Evolutionary conservation across 208 protist species (phyloP).

Genomic region (Borovskyia barvae): DNA sequence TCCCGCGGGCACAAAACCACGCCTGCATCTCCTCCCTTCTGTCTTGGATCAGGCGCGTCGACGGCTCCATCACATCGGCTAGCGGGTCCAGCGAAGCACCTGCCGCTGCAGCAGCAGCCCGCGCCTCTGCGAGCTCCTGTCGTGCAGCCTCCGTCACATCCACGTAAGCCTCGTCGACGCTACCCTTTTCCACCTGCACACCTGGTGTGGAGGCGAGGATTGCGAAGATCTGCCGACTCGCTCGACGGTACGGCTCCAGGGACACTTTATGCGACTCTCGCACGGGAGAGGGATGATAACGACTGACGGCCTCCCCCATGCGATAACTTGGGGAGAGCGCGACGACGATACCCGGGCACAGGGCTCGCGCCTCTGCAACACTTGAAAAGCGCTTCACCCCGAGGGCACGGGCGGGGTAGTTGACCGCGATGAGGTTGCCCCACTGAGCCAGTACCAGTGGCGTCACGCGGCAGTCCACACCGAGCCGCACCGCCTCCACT

Average conservation of each 20-base stretch:
- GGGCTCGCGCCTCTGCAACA: slow-evolving; percentile 36
- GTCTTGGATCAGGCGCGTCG: slow-evolving; percentile 56
- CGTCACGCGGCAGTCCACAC: slow-evolving; percentile 61
- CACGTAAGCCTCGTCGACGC: slow-evolving; percentile 87
- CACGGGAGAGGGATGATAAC: slow-evolving; percentile 54
- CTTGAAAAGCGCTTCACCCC: slow-evolving; percentile 71
- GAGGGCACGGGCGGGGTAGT: slow-evolving; percentile 75
- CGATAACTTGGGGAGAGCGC: slow-evolving; percentile 49
- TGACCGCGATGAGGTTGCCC: slow-evolving; percentile 84
- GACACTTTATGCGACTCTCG: slow-evolving; percentile 52
- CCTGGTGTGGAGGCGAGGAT: slow-evolving; percentile 50
- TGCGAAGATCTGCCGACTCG: slow-evolving; percentile 66
- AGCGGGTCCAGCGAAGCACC: slow-evolving; percentile 26
- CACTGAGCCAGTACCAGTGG: slow-evolving; percentile 76
- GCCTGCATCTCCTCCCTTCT: slow-evolving; percentile 44
- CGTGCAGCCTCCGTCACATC: slow-evolving; percentile 77
- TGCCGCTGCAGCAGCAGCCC: slow-evolving; percentile 2
- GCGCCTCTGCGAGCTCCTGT: slow-evolving; percentile 35
- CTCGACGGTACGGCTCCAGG: slow-evolving; percentile 84
- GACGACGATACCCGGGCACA: slow-evolving; percentile 52
- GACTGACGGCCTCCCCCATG: slow-evolving; percentile 43
- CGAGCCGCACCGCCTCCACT: slow-evolving; percentile 82
- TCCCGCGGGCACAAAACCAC: slow-evolving; percentile 46
- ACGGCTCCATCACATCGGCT: slow-evolving; percentile 48
- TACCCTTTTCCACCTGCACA: slow-evolving; percentile 64